Conservation (phyloP, 2,329 filamentous ascomycete species). For the Verticillium longisporum region DNA sequence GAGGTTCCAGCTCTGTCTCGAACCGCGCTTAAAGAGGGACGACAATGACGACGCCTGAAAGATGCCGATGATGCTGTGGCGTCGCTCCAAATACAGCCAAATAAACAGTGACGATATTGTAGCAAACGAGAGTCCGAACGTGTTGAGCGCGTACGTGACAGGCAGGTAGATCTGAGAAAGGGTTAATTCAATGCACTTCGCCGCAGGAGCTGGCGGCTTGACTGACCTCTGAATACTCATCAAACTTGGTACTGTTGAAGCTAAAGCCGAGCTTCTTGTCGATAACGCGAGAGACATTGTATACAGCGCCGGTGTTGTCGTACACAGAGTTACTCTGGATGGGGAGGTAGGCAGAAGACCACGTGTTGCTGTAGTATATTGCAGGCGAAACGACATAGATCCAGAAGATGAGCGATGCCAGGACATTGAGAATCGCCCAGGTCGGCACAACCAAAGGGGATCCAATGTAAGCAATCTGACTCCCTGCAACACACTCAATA, state of each 20-base stretch:
- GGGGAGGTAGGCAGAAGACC: slow-evolving; percentile 45
- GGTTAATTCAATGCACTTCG: background rate
- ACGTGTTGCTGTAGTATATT: slow-evolving; percentile 40
- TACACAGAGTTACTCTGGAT: slow-evolving; percentile 45
- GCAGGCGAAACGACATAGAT: slow-evolving; percentile 35
- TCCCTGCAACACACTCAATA: slow-evolving; percentile 11
- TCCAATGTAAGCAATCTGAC: slow-evolving; percentile 28
- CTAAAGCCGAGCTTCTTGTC: slow-evolving; percentile 27
- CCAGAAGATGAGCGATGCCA: slow-evolving; percentile 40
- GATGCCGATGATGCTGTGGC: slow-evolving; percentile 12
- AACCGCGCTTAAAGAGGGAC: background rate
- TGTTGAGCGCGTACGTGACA: slow-evolving; percentile 33
- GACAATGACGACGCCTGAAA: slow-evolving; percentile 1
- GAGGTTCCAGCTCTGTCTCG: background rate
- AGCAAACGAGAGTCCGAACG: slow-evolving; percentile 46
- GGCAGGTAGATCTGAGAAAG: slow-evolving; percentile 32
- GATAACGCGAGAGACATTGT: slow-evolving; percentile 42
- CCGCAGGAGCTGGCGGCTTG: background rate
- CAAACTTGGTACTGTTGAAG: slow-evolving; percentile 41
- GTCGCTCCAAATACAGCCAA: slow-evolving; percentile 23
- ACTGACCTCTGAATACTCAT: slow-evolving; percentile 40
- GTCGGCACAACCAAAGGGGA: slow-evolving; percentile 31
- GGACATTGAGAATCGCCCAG: slow-evolving; percentile 40
- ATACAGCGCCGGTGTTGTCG: slow-evolving; percentile 42
- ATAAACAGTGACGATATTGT: slow-evolving; percentile 32